Percentiles rank a stretch among this genome's conserved stretches.
phyloP scores from a whole-genome alignment of 2,329 filamentous ascomycete species.

The Pezicula rhizophila region DNA sequence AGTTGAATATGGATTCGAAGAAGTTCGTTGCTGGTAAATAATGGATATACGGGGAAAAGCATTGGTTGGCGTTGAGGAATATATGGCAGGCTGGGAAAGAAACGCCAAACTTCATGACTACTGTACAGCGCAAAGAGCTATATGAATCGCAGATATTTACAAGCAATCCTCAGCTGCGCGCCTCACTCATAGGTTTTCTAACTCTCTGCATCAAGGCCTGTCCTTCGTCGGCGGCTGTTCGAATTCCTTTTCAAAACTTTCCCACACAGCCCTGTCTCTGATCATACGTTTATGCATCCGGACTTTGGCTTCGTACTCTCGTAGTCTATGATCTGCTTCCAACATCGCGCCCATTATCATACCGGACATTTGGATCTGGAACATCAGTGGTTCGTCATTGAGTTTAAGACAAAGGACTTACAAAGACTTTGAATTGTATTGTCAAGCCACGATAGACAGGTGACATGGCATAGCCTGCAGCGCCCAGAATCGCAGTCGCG shows the following conservation, averaged over 20 bases:
- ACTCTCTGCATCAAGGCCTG: slow-evolving; percentile 10
- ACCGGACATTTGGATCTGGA: slow-evolving; percentile 67
- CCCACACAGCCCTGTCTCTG: slow-evolving; percentile 63
- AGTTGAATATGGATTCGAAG: slow-evolving; percentile 92
- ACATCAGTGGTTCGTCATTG: not conserved
- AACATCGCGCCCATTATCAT: slow-evolving; percentile 73
- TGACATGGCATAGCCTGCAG: slow-evolving; percentile 55
- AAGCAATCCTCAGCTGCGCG: not conserved
- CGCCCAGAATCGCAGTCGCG: slow-evolving; percentile 56
- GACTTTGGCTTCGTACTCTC: slow-evolving; percentile 60
- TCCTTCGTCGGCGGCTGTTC: slow-evolving; percentile 9
- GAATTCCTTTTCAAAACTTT: slow-evolving; percentile 55
- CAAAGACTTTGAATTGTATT: slow-evolving; percentile 72
- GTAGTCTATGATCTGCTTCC: slow-evolving; percentile 64
- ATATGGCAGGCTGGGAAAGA: not conserved
- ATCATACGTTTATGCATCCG: slow-evolving; percentile 58
- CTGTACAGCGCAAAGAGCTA: slow-evolving; percentile 10
- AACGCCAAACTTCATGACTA: slow-evolving; percentile 1
- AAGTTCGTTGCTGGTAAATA: slow-evolving; percentile 49
- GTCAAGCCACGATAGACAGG: slow-evolving; percentile 69
- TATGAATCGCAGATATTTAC: slow-evolving; percentile 2
- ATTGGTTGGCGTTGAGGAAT: slow-evolving; percentile 10
- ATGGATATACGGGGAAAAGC: slow-evolving; percentile 28
- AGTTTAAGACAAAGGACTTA: slow-evolving; percentile 7
- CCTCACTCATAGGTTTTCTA: not conserved